Base-by-base conservation (phyloP, 352 stramenopile species). In the Globisporangium recalcitrans region DNA sequence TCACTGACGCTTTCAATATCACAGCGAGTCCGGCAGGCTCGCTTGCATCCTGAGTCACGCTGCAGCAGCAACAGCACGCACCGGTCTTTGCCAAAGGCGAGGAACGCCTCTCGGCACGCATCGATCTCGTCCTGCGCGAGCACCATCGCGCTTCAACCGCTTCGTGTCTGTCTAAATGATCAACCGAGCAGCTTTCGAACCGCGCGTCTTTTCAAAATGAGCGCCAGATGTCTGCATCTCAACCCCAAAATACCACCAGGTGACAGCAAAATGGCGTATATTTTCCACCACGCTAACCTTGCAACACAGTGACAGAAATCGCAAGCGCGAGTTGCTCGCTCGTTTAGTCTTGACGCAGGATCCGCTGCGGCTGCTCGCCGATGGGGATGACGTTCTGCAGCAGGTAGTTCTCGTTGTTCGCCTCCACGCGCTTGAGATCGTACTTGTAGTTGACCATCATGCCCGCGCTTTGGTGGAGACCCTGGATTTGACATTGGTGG, bases 41-140 rank as follows among this genome's bases (percentile, higher is more conserved):
- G n/a, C 22, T 22, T 26, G 5, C 42, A 49, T 16, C 9, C 46
- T n/a, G 11, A 52, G 46, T 13, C 22, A 16, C 19, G 16, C 31
- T 11, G 24, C 47, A 53, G 24, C 11, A 52, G 21, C 38, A 3
- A 16, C 14, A 24, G 19, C 9, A 49, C 60, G 54, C 48, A 91
- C 85, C 82, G 73, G 70, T 98, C 96, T 70, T 98, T 98, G 68
- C 98, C 97, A 69, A 99, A 99, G 2, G 94, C 92, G 19, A 99
- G 72, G 72, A 99, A 99, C 1, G 96, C 95, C 68, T 98, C 94
- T 53, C 96, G 80, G 62, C 96, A 99, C 44, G 85, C 91, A 55
- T 98, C 95, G 60, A 98, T 98, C 78, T 98, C 95, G 57, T 98
- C 95, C 69, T 98, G 94, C 4, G 90, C 96, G 10, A 98, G 75